Percentiles rank a stretch among this genome's conserved stretches.
Conservation (phyloP, 306 rosid species). For the Boehmeria nivea region DNA sequence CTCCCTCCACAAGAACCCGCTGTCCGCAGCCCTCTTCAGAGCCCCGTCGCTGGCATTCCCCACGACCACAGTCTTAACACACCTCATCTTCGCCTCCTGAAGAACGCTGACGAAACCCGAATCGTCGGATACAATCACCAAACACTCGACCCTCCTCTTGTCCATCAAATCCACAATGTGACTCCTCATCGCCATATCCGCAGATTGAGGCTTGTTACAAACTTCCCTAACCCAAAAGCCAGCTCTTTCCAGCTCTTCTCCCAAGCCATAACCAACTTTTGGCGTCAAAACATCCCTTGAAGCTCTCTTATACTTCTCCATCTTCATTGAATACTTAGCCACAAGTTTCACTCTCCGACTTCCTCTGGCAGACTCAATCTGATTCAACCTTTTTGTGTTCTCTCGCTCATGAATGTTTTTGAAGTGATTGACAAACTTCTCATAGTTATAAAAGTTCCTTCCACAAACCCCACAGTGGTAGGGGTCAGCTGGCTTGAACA, state of each 20-base stretch:
- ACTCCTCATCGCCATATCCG: constrained; percentile 39
- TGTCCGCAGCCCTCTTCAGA: constrained; percentile 70
- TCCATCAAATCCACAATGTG: constrained; percentile 75
- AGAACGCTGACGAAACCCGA: constrained; percentile 52
- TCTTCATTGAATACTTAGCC: constrained; percentile 75
- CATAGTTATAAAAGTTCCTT: constrained; percentile 54
- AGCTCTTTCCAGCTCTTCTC: constrained; percentile 55
- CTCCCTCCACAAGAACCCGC: constrained; percentile 75
- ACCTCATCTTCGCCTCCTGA: constrained; percentile 66
- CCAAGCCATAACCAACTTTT: constrained; percentile 56
- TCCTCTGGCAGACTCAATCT: constrained; percentile 72
- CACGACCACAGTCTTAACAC: constrained; percentile 63
- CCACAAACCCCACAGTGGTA: constrained; percentile 74
- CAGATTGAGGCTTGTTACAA: constrained; percentile 46
- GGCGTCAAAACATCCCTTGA: constrained; percentile 54
- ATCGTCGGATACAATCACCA: constrained; percentile 85
- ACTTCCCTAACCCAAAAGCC: constrained; percentile 62
- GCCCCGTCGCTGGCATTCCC: constrained; percentile 63
- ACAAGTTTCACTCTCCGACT: constrained; percentile 64
- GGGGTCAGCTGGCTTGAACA: constrained; percentile 40
- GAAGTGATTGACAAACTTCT: constrained; percentile 75
- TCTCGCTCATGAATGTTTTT: constrained; percentile 69
- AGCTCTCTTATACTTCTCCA: constrained; percentile 74
- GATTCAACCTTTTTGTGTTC: constrained; percentile 58
- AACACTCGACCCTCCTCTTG: constrained; percentile 47